phyloP scores from a whole-genome alignment of 169 alveolate species.

The Plasmodium blacklocki region DNA sequence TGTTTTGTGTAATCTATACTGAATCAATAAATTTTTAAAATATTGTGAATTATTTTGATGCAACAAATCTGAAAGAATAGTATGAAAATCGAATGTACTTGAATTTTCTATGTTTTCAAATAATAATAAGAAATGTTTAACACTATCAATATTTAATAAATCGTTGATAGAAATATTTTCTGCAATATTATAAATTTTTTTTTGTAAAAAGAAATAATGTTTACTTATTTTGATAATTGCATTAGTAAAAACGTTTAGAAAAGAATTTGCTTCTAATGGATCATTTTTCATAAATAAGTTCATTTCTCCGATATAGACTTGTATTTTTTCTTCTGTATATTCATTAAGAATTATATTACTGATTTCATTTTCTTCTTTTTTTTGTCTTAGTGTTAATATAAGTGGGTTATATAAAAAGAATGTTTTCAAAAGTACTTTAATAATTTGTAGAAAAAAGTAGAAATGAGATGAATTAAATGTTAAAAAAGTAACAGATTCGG shows the following conservation, averaged over 20 bases:
- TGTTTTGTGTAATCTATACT: conserved; percentile 13
- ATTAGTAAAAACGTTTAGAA: conserved; percentile 21
- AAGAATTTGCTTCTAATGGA: conserved; percentile 35
- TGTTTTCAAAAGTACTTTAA: conserved; percentile 7
- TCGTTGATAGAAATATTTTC: conserved; percentile 23
- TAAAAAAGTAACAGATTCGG: conserved; percentile 20
- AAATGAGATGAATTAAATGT: conserved; percentile 16
- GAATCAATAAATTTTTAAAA: conserved; percentile 22
- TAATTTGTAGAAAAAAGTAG: conserved; percentile 10
- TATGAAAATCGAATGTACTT: conserved; percentile 10
- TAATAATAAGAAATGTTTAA: conserved; percentile 21
- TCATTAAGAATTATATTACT: conserved; percentile 1
- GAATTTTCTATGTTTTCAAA: conserved; percentile 28
- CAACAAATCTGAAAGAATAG: conserved; percentile 22
- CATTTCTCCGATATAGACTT: conserved; percentile 61
- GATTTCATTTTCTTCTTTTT: background rate
- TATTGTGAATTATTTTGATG: conserved; percentile 31
- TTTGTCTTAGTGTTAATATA: conserved; percentile 17
- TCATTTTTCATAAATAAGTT: conserved; percentile 49
- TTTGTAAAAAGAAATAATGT: conserved; percentile 45
- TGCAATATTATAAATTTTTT: conserved; percentile 12
- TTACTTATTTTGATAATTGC: conserved; percentile 37
- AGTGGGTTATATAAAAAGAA: conserved; percentile 37
- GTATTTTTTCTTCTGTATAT: conserved; percentile 13
- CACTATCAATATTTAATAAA: conserved; percentile 26